Evolutionary conservation across 257 asterid species (phyloP).

Genomic region (Solanum gracilifrons): DNA sequence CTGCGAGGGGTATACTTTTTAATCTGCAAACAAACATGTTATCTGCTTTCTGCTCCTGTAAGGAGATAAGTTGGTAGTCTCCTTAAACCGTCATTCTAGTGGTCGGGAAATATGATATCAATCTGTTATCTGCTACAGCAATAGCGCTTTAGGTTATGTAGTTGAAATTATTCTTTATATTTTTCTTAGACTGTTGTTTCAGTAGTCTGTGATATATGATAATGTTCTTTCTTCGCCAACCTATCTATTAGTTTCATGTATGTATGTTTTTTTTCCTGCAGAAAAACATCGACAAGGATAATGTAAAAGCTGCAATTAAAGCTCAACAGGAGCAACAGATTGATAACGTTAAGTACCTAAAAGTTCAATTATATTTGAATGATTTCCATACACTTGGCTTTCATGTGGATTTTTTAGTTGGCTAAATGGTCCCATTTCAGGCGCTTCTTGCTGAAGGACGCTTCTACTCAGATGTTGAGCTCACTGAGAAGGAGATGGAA

Average conservation of each 20-base stretch:
- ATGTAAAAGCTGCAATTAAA: conserved; percentile 92
- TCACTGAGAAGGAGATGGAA: conserved; percentile 92
- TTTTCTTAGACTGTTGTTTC: background rate
- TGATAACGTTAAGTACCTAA: conserved; percentile 45
- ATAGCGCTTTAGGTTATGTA: background rate
- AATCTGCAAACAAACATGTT: background rate
- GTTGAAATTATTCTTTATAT: background rate
- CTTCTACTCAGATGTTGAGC: conserved; percentile 90
- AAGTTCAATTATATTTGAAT: background rate
- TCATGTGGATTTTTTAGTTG: background rate
- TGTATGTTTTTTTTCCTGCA: background rate
- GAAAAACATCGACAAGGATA: conserved; percentile 63
- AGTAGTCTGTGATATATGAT: background rate
- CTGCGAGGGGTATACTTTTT: conserved; percentile 66
- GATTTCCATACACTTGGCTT: background rate
- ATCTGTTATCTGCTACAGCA: background rate
- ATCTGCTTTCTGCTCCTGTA: background rate
- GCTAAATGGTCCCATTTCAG: conserved; percentile 28
- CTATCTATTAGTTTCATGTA: background rate
- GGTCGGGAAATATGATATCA: background rate
- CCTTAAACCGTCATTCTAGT: background rate
- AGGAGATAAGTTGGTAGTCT: background rate
- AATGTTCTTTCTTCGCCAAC: background rate
- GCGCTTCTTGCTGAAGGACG: conserved; percentile 98
- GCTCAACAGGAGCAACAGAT: conserved; percentile 99